These are phyloP conservation scores for Trametes maxima DNA, from an alignment of 768 basidiomycete species.

Conservation along the genomic window DNA sequence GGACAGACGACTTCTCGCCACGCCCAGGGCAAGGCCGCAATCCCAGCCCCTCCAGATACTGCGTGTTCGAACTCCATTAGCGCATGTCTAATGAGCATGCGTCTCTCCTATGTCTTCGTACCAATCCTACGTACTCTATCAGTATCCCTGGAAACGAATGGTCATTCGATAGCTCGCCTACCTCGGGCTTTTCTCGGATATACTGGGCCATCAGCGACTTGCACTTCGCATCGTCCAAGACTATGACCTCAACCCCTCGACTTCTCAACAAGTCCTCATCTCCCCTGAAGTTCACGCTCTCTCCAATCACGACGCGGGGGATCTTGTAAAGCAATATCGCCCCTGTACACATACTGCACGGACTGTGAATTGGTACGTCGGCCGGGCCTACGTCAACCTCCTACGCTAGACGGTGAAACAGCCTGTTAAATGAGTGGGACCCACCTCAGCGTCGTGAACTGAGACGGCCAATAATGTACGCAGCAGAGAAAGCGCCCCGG, in stretches of 20 bases:
- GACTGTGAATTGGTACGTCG: slow-evolving; percentile 38
- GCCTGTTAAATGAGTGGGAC: background rate
- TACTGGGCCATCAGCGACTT: slow-evolving; percentile 57
- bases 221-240: slow-evolving; percentile 49
- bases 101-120: slow-evolving; percentile 62
- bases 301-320: slow-evolving; percentile 66
- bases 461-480: background rate
- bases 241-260: slow-evolving; percentile 51
- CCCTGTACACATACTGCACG: slow-evolving; percentile 69
- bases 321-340: slow-evolving; percentile 66
- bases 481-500: background rate
- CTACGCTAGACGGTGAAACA: background rate
- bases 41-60: too few species aligned
- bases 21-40: too few species aligned
- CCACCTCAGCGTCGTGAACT: slow-evolving; percentile 45
- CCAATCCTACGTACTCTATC: slow-evolving; percentile 44
- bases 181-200: slow-evolving; percentile 57
- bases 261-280: slow-evolving; percentile 54
- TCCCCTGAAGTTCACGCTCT: slow-evolving; percentile 56
- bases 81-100: background rate
- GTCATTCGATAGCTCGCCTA: slow-evolving; percentile 28
- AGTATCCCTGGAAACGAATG: background rate
- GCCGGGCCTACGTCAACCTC: slow-evolving; percentile 12
- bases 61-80: too few species aligned
- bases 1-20: too few species aligned